phyloP scores from a whole-genome alignment of 305 asterid species.

The Fraxinus greggii region DNA sequence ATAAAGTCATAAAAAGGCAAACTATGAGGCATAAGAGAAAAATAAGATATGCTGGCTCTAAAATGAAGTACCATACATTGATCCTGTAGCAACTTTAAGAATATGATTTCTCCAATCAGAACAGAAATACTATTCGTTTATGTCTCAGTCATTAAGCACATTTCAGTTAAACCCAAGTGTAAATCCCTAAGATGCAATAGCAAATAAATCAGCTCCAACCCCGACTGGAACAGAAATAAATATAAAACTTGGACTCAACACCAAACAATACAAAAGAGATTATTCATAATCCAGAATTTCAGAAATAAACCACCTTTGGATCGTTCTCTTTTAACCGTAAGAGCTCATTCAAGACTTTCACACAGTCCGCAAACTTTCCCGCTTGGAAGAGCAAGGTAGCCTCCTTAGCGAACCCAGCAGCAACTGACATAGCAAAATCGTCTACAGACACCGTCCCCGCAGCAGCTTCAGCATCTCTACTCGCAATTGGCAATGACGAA shows the following conservation, averaged over 20 bases:
- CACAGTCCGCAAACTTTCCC: conserved; percentile 64
- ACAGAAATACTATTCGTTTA: background rate
- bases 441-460: conserved; percentile 22
- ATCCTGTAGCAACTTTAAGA: background rate
- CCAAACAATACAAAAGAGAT: background rate
- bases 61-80: background rate
- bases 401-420: conserved; percentile 78
- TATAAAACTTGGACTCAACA: background rate
- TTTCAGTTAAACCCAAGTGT: background rate
- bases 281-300: background rate
- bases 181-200: background rate
- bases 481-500: conserved; percentile 44
- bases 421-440: conserved; percentile 55
- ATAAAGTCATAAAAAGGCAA: background rate
- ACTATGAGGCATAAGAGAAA: background rate
- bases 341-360: conserved; percentile 61
- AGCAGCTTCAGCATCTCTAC: conserved; percentile 38
- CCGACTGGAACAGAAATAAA: background rate
- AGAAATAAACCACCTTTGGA: conserved; percentile 59
- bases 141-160: background rate
- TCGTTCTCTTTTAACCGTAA: conserved; percentile 61
- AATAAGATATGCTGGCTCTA: background rate
- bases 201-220: background rate
- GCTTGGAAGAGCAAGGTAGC: conserved; percentile 76
- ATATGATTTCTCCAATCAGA: background rate